Evolutionary conservation across 768 basidiomycete genomes (phyloP), one percentile per base, ranked within the genome.

Genomic region (Auricularia sp.): DNA sequence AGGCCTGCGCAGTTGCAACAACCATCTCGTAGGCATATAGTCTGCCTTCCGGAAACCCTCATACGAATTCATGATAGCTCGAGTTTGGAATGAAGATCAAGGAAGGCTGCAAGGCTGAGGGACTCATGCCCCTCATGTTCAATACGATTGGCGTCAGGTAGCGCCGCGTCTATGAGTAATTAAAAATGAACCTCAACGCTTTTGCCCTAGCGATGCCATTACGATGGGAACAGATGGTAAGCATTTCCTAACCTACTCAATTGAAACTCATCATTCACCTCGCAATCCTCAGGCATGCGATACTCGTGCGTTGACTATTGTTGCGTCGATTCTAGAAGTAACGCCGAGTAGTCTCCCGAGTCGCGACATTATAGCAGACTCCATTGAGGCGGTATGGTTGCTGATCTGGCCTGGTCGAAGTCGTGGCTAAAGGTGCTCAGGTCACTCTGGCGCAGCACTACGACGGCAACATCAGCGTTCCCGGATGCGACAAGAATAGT

Each of bases 341-440:
- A 65, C 29, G 34, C 35, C 44, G 44, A n/a, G 37, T 68, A 91
- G 90, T 54, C 79, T 95, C 51, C 92, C 92, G 13, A 90, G 84
- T 78, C 88, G 92, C 61, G 92, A 95, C 72, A 75, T 94, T 62
- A 95, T 95, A 65, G 92, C 93, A 16, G 92, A 94, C 71, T 92
- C 91, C 14, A 86, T 94, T 65, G 92, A 94, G 78, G 84, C 89
- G 62, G 88, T 89, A 73, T 70, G 34, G 14, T 29, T 7, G 56
- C 2, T 14, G 33, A 2, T 45, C 58, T 51, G 21, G 61, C 58
- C 39, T 63, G 33, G 39, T n/a, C 33, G 39, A 16, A 24, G 29
- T 21, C 37, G 44, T 44, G 35, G 14, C 65, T 66, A 54, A 68
- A 63, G 13, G 8, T 44, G 7, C 21, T 63, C 35, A 21, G 33